phyloP scores from a whole-genome alignment of 2,329 filamentous ascomycete species.

The Xylariomycetidae sp. region DNA sequence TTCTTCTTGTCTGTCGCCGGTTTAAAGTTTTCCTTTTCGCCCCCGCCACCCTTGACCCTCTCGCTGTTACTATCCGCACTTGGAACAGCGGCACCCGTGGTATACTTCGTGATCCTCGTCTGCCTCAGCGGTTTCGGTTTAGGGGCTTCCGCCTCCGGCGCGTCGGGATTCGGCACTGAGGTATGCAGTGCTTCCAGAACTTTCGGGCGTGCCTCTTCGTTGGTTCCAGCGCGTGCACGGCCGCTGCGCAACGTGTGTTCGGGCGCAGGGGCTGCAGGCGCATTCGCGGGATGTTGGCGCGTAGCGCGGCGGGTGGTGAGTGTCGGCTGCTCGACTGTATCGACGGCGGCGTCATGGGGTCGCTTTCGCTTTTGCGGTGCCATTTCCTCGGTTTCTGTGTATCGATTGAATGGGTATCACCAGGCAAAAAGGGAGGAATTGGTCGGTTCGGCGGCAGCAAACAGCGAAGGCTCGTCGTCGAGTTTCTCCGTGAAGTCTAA shows the following conservation, averaged over 20 bases:
- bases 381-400: too few species aligned
- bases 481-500: too few species aligned
- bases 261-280: conserved; percentile 5
- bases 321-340: conserved; percentile 3
- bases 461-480: too few species aligned
- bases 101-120: conserved; percentile 12
- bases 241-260: conserved; percentile 22
- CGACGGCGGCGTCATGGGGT: conserved; percentile 16
- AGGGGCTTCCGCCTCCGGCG: conserved; percentile 8
- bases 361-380: conserved; percentile 26
- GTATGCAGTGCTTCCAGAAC: conserved; percentile 3
- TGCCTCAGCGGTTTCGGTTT: conserved; percentile 5
- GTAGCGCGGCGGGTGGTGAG: conserved; percentile 21
- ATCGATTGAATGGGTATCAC: too few species aligned
- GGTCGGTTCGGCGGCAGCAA: too few species aligned
- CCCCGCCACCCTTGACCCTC: too few species aligned
- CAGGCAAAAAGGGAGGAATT: too few species aligned
- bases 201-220: conserved; percentile 5
- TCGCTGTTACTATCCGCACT: too few species aligned
- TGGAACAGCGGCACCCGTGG: too few species aligned
- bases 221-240: conserved; percentile 15
- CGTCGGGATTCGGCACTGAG: conserved; percentile 9
- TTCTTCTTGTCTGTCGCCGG: neutral
- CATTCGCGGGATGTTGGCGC: conserved; percentile 16
- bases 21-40: too few species aligned